These are phyloP conservation scores for Triadica sebifera DNA, from an alignment of 345 rosid genomes.

Conservation along the genomic window DNA sequence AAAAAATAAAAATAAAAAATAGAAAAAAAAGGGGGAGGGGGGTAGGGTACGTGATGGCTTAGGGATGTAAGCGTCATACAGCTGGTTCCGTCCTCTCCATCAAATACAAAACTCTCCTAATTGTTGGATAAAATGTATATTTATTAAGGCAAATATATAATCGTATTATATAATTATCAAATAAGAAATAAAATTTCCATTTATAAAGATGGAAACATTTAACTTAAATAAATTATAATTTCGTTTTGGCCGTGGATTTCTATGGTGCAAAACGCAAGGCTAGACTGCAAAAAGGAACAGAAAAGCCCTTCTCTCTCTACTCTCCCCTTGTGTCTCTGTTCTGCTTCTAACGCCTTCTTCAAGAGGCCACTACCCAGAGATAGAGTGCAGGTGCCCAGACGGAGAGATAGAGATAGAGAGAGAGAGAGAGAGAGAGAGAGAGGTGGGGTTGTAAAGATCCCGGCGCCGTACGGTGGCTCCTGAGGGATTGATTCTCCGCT, in stretches of 20 bases:
- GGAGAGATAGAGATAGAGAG: slow-evolving; percentile 10
- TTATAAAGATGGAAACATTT: neutral
- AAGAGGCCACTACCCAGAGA: neutral
- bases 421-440: slow-evolving; percentile 14
- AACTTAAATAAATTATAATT: neutral
- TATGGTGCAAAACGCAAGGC: slow-evolving; percentile 44
- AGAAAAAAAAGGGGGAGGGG: neutral
- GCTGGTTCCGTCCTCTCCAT: slow-evolving; percentile 26
- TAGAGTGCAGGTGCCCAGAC: slow-evolving; percentile 16
- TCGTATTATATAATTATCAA: no score
- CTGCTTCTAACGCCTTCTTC: slow-evolving; percentile 20
- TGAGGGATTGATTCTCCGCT: slow-evolving; percentile 43
- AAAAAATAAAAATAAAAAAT: no score
- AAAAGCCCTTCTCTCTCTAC: slow-evolving; percentile 12
- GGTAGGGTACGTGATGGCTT: no score
- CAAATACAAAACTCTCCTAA: neutral
- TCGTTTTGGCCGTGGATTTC: slow-evolving; percentile 30
- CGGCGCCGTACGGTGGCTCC: slow-evolving; percentile 56
- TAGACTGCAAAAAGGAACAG: slow-evolving; percentile 21
- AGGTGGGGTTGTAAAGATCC: slow-evolving; percentile 30
- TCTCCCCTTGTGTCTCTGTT: slow-evolving; percentile 20
- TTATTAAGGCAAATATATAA: no score
- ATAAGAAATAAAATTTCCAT: no score
- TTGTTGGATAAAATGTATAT: no score
- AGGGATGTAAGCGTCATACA: slow-evolving; percentile 35